Evolutionary conservation across 1,139 yeast genomes (phyloP), one percentile per base, ranked within the genome.

Genomic region (Wickerhamomyces sp.): DNA sequence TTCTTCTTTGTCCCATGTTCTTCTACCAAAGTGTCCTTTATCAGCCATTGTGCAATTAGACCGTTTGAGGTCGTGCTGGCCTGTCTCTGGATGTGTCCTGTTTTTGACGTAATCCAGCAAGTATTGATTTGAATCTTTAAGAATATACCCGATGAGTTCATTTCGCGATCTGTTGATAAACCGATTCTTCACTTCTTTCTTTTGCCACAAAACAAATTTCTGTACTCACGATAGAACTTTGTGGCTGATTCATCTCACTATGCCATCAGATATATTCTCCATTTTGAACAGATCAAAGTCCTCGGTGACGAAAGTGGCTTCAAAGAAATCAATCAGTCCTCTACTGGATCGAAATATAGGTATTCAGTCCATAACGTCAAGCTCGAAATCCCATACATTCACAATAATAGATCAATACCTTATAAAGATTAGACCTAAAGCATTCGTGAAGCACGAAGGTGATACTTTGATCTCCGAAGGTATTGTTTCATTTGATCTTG

Each of bases 1-100:
- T 31, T 78, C 84, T 15, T 81, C 84, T 32, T 76, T 73, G 54
- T 85, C 78, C 94, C 94, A 85, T 10, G 80, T 73, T 50, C 79
- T 72, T 50, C 91, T 67, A 1, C 90, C 91, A 58, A 78, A 82
- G 2, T 59, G 46, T 34, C 52, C 52, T 42, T 55, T 49, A 7
- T 46, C 49, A 9, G 46, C 18, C 56, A 47, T 50, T 29, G 23
- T 18, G 23, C 23, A 5, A 18, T 18, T 18, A 18, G 23, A 18
- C 5, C 23, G 3, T 3, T 4, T 18, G 23, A 18, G 5, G 23
- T 5, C 5, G 23, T 18, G 5, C 23, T 18, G 23, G 23, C 5
- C 23, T 18, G 23, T 18, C 5, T 18, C 23, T 18, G 4, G 5
- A 18, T 4, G 23, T 3, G 23, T 18, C 5, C 23, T 18, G 23